phyloP scores from a whole-genome alignment of 495 filamentous ascomycete genomes.

The Annulohypoxylon nitens region DNA sequence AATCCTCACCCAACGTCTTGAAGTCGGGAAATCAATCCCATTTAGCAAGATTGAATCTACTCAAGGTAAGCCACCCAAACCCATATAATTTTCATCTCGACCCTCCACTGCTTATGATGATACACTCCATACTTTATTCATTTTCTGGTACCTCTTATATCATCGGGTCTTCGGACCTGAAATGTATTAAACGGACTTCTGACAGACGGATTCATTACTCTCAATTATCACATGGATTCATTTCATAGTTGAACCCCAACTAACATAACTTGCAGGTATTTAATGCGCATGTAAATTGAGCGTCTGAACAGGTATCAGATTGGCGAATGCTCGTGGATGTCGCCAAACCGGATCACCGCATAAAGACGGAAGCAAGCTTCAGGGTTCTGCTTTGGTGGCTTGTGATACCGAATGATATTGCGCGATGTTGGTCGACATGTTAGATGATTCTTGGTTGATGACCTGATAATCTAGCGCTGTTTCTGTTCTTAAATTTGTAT shows the following conservation, averaged over 20 bases:
- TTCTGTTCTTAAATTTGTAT: background rate
- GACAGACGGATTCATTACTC: constrained; percentile 49
- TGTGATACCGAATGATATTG: background rate
- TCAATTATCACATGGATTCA: constrained; percentile 7
- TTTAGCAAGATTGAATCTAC: background rate
- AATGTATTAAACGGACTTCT: constrained; percentile 74
- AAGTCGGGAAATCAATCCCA: background rate
- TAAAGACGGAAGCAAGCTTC: background rate
- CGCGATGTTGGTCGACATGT: constrained; percentile 2
- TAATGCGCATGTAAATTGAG: background rate
- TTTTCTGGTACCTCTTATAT: constrained; percentile 77
- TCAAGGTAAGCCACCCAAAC: constrained; percentile 33
- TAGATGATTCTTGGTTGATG: background rate
- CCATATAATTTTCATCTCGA: constrained; percentile 10
- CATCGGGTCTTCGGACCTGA: constrained; percentile 62
- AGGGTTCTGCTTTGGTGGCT: background rate
- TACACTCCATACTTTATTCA: constrained; percentile 53
- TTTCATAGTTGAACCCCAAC: constrained; percentile 11
- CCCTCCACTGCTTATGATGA: constrained; percentile 62
- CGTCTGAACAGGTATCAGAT: background rate
- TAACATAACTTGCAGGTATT: constrained; percentile 32
- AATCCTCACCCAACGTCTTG: background rate
- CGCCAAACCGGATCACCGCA: background rate
- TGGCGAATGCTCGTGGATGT: background rate
- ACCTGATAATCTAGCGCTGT: background rate